Evolutionary conservation across 768 basidiomycete species (phyloP), one percentile per base, ranked within the genome.

Genomic region (Boletales sp.): DNA sequence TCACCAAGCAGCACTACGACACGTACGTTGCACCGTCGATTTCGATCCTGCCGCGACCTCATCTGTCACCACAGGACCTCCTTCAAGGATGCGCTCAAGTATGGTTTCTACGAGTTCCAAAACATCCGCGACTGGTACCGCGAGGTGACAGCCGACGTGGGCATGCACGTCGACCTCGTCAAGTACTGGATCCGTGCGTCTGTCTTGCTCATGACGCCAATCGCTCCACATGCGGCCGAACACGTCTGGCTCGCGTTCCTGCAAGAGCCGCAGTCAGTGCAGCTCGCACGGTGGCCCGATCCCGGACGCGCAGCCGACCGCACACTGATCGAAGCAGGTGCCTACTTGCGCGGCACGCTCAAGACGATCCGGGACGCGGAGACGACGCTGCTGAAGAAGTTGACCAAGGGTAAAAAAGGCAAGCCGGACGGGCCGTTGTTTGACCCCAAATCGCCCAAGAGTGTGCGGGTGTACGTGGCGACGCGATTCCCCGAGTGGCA

Each of bases 1-100:
- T 81, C 59, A 89, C 94, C 5, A 84, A 93, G 69, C 72, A 74
- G 19, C 83, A 87, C 56, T 98, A 90, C 62, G 85, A 88, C 35
- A 74, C 77, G 94, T 97, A 67, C 62, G 90, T 74, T 17, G 4
- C 1, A 31, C 30, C 36, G 45, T 12, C 42, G n/a, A 13, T n/a
- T 35, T 32, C 17, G 8, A 34, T 45, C 24, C n/a, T 41, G 40
- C 18, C 37, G 12, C 18, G 24, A 24, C 34, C 40, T 42, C 18
- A 49, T 9, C 13, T 11, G n/a, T 30, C 42, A 8, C 45, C 40
- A 35, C 62, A 97, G 94, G 18, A 92, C 86, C 52, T 83, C 89
- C 67, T 99, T 89, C 83, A 99, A 98, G 71, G 92, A 95, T 51
- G 94, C 94, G 10, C 70, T 97, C 53, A 95, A 97, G 69, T 87